Conservation (phyloP, 257 asterid species). For the Solanum tacnaense region DNA sequence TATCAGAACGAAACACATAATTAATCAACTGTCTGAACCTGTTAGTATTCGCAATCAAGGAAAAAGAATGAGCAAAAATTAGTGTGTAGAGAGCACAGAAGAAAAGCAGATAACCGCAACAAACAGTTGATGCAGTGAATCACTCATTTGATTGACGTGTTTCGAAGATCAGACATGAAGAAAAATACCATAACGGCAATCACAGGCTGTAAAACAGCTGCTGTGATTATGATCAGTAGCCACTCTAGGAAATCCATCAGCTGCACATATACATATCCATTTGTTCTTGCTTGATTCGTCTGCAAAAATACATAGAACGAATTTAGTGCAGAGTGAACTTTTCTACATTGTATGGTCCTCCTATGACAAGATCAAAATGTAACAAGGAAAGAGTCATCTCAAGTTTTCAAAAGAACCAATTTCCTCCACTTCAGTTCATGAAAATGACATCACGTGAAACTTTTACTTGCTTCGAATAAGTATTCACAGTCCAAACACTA, state of each 20-base stretch:
- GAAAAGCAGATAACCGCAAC: neutral
- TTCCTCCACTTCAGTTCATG: neutral
- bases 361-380: neutral
- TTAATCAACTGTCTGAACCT: neutral
- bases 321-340: neutral
- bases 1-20: slow-evolving; percentile 16
- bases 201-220: slow-evolving; percentile 69
- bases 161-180: neutral
- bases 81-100: neutral
- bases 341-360: neutral
- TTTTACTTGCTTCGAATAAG: neutral
- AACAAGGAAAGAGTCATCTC: neutral
- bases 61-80: neutral
- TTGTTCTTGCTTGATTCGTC: slow-evolving; percentile 37
- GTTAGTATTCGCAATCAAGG: neutral
- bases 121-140: neutral
- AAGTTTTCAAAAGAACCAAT: neutral
- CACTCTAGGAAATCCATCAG: slow-evolving; percentile 59
- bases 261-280: slow-evolving; percentile 63
- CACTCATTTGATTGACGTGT: neutral
- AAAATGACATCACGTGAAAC: neutral
- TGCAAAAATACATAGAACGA: slow-evolving; percentile 8
- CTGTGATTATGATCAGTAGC: slow-evolving; percentile 26
- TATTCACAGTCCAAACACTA: neutral
- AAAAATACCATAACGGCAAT: slow-evolving; percentile 61